Base-by-base conservation (phyloP, 2,329 filamentous ascomycete species). In the Cryphonectria carpinicola region DNA sequence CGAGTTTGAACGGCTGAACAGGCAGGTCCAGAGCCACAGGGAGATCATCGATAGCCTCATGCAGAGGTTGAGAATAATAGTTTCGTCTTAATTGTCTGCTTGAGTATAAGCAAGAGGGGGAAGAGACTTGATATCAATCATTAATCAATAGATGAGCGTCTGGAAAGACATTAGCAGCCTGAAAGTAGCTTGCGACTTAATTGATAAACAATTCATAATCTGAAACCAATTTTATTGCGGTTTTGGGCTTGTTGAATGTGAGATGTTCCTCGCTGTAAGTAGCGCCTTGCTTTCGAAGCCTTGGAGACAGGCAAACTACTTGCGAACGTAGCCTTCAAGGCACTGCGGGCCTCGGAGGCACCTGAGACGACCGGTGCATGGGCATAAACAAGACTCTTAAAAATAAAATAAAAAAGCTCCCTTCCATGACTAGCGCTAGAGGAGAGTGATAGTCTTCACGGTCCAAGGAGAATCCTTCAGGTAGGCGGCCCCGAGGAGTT, bases 31-130 rank as follows among this genome's bases (percentile, higher is more conserved):
- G 25, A 67, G 52, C 39, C 52, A 67, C 37, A 56, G 25, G 35
- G 65, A 67, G 5, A 60, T 39, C 14, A 58, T 60, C 22, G 52
- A 67, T 6, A 22, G n/a, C 14, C n/a, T 66, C n/a, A 67, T 67
- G 65, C 35, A 60, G 37, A 58, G 54, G 25, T 28, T 67, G 37
- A 67, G 52, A 11, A 58, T 58, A 11, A 60, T 67, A 35, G n/a
- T 67, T 13, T 66, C 46, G 49, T 54, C 64, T 14, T 66, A 35
- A 66, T 22, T 49, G n/a, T 61, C 35, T 14, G 22, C 25, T 14
- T 10, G 19, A 35, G 17, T 19, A 17, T 10, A 19, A 39, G 19
- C 37, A 39, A n/a, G 17, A 32, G 32, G 5, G 56, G 56, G 56
- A 17, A 4, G 32, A 4, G 56, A 32, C 10, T 39, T 39, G 35